phyloP scores from a whole-genome alignment of 352 stramenopile genomes.

The Phytophthora multivora region DNA sequence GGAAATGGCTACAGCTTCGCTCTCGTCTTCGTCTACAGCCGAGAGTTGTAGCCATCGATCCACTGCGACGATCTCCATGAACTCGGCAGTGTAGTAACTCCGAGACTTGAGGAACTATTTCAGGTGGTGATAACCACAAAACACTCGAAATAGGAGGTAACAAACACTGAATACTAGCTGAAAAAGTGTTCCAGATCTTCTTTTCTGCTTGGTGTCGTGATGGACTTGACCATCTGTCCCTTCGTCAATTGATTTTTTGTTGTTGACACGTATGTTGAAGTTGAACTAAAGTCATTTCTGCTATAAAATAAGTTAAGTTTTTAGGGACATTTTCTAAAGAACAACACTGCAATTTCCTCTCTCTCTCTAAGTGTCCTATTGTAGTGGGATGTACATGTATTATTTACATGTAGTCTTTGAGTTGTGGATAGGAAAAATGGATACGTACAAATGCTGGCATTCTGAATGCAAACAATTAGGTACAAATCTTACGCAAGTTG shows the following conservation, averaged over 20 bases:
- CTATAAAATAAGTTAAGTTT: too few species aligned
- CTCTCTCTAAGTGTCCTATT: too few species aligned
- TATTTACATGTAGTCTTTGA: too few species aligned
- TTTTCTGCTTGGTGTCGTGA: not conserved
- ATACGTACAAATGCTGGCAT: too few species aligned
- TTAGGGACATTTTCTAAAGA: too few species aligned
- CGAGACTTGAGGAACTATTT: not conserved
- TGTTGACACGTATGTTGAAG: not conserved
- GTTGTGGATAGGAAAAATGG: too few species aligned
- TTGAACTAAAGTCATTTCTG: not conserved
- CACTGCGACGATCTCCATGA: conserved; percentile 49
- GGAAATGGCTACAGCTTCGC: conserved; percentile 54
- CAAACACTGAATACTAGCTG: not conserved
- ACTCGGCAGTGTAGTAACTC: not conserved
- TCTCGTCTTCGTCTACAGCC: conserved; percentile 51
- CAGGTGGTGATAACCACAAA: too few species aligned
- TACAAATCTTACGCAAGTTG: too few species aligned
- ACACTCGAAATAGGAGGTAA: too few species aligned
- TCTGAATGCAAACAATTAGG: too few species aligned
- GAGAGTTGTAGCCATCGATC: conserved; percentile 36
- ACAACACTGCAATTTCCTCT: too few species aligned
- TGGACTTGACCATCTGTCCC: not conserved
- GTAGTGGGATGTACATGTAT: too few species aligned
- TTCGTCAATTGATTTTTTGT: not conserved
- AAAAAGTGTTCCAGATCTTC: not conserved